Evolutionary conservation across 176 grass and related monocot genomes (phyloP).

Genomic region (Eragrostis nindensis): DNA sequence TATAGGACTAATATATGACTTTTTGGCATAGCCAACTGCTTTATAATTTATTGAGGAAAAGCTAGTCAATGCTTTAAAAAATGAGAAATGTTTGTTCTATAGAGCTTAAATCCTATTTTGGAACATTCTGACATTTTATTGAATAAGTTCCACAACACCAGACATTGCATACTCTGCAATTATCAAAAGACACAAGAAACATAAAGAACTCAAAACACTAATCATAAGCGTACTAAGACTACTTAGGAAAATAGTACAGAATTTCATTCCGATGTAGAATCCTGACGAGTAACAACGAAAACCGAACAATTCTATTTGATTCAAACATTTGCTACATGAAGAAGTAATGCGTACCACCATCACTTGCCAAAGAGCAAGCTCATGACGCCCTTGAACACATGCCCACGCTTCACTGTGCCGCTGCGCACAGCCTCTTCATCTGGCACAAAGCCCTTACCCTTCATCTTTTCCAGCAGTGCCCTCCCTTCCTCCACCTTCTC

Average conservation of each 20-base stretch:
- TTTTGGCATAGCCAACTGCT: background rate
- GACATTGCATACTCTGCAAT: background rate
- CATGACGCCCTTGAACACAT: conserved; percentile 63
- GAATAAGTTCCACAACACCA: background rate
- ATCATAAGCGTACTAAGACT: background rate
- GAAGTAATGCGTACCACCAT: conserved; percentile 27
- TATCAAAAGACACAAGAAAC: background rate
- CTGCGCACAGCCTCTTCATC: conserved; percentile 67
- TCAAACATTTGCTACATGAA: background rate
- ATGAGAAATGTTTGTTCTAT: background rate
- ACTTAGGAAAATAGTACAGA: background rate
- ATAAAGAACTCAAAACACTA: background rate
- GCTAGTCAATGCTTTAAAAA: background rate
- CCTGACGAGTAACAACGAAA: background rate
- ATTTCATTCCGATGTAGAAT: conserved; percentile 9
- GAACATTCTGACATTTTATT: background rate
- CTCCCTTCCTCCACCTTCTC: conserved; percentile 70
- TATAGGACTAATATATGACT: background rate
- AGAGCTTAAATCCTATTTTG: background rate
- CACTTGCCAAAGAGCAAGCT: conserved; percentile 78
- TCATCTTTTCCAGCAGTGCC: conserved; percentile 68
- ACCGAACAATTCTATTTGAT: background rate
- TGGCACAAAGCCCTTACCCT: conserved; percentile 63
- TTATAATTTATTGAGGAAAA: background rate
- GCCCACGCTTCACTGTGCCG: conserved; percentile 70